Evolutionary conservation across 2,329 filamentous ascomycete species (phyloP).

Genomic region (Fusarium brachygibbosum): DNA sequence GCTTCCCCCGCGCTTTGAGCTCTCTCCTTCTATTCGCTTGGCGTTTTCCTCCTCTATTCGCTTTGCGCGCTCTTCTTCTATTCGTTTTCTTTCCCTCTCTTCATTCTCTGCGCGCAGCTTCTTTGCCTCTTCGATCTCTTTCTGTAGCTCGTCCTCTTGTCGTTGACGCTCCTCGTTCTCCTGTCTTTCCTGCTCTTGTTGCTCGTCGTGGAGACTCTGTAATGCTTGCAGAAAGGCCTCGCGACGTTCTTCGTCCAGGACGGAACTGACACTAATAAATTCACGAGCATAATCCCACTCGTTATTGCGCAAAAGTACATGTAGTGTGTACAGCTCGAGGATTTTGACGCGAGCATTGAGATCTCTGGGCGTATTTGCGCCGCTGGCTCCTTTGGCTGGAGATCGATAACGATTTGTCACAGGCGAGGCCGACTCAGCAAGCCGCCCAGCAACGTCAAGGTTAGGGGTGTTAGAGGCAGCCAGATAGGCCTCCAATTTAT

Average conservation of each 20-base stretch:
- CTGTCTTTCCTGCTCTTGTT: constrained; percentile 76
- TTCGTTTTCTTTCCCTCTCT: constrained; percentile 64
- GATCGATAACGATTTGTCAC: constrained; percentile 58
- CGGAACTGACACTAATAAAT: constrained; percentile 87
- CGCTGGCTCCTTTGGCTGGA: constrained; percentile 66
- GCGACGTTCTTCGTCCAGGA: constrained; percentile 91
- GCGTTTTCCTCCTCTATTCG: constrained; percentile 68
- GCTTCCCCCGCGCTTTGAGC: constrained; percentile 62
- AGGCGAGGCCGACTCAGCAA: constrained; percentile 61
- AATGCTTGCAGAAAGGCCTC: constrained; percentile 91
- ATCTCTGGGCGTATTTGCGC: constrained; percentile 86
- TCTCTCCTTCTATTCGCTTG: constrained; percentile 71
- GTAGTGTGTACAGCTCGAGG: constrained; percentile 93
- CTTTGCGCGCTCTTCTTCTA: constrained; percentile 67
- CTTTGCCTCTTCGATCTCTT: constrained; percentile 70
- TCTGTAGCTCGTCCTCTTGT: constrained; percentile 69
- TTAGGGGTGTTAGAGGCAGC: constrained; percentile 80
- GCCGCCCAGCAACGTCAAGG: constrained; percentile 76
- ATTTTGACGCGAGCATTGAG: constrained; percentile 89
- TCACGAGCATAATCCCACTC: constrained; percentile 97
- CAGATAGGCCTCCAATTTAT: constrained; percentile 88
- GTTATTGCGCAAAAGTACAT: constrained; percentile 91
- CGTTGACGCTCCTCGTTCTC: constrained; percentile 70
- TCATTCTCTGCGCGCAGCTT: constrained; percentile 71
- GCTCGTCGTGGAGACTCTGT: constrained; percentile 86